Evolutionary conservation across 1,284 basidiomycete genomes (phyloP), one percentile per base, ranked within the genome.

Genomic region (Xanthoconium separans): DNA sequence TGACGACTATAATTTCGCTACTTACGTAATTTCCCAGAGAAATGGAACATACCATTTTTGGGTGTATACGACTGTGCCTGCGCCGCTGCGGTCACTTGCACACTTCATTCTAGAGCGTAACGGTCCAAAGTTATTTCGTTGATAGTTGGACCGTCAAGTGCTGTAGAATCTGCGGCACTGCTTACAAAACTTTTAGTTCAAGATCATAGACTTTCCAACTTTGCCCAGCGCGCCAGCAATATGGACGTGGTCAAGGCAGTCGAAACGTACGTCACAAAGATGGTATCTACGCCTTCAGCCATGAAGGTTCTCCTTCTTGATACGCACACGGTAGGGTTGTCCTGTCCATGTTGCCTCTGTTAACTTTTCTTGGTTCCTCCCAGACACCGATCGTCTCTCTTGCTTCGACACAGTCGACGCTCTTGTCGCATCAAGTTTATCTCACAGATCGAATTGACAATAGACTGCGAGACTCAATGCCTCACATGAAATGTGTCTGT

Each of bases 301-400:
- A 98, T 99, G 90, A 99, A 99, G 74, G 95, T 98, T n/a, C 80
- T 99, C 42, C 81, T 99, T 31, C 84, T 99, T 27, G 97, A 99
- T 71, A 82, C 87, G 24, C 93, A 98, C 69, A 99, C 96, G n/a
- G 94, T 95, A 66, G 54, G 86, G 20, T 15, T 24, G 11, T 43
- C 16, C 24, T 24, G 10, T n/a, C 31, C 31, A 18, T 8, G 3
- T 42, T 9, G 39, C 36, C 20, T 36, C 27, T 41, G 31, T 50
- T 58, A 10, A 60, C 33, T 7, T 50, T 47, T 39, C 45, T 42
- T 50, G 50, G 56, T 24, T 49, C 51, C 27, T 54, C 13, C 1
- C 62, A 96, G 94, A 98, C 97, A n/a, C 94, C 97, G 1, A 96
- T 98, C 60, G 90, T 99, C 12, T 98, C 95, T 2, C 81, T 98